These are phyloP conservation scores for Vanrija pseudolonga DNA, from an alignment of 1,284 basidiomycete genomes.

Conservation along the genomic window DNA sequence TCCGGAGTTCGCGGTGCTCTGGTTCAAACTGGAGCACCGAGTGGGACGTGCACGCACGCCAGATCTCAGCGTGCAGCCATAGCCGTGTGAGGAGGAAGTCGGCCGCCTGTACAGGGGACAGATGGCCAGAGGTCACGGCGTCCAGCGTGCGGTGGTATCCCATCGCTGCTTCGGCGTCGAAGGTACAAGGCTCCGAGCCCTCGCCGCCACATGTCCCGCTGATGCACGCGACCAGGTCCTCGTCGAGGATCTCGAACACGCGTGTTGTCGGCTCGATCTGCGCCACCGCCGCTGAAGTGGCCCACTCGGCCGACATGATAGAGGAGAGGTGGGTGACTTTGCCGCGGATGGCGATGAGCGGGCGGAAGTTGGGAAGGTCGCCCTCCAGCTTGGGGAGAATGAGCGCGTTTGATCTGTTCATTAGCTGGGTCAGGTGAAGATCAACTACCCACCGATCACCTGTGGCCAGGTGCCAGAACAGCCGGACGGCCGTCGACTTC, in stretches of 20 bases:
- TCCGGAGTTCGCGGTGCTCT: not conserved
- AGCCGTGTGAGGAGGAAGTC: not conserved
- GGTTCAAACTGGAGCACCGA: not conserved
- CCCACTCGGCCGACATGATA: not conserved
- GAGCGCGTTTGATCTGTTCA: not conserved
- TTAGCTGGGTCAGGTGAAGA: not conserved
- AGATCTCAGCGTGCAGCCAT: not conserved
- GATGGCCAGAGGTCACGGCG: not conserved
- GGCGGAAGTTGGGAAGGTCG: not conserved
- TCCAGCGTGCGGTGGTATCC: not conserved
- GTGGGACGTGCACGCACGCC: constrained; percentile 1
- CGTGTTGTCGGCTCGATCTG: not conserved
- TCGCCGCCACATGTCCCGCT: not conserved
- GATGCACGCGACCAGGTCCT: not conserved
- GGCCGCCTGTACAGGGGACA: not conserved
- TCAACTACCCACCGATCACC: not conserved
- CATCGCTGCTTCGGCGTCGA: not conserved
- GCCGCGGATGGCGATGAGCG: not conserved
- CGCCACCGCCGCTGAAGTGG: too few relatives aligned
- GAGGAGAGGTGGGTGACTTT: not conserved
- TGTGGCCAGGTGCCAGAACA: not conserved
- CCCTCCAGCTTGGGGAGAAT: not conserved
- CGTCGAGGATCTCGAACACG: constrained; percentile 1
- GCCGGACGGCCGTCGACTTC: not conserved
- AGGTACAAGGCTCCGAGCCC: too few relatives aligned